Percentiles rank a stretch among this genome's conserved stretches.
These are phyloP conservation scores for Gyrodon lividus DNA, from an alignment of 768 basidiomycete genomes.

Conservation along the genomic window DNA sequence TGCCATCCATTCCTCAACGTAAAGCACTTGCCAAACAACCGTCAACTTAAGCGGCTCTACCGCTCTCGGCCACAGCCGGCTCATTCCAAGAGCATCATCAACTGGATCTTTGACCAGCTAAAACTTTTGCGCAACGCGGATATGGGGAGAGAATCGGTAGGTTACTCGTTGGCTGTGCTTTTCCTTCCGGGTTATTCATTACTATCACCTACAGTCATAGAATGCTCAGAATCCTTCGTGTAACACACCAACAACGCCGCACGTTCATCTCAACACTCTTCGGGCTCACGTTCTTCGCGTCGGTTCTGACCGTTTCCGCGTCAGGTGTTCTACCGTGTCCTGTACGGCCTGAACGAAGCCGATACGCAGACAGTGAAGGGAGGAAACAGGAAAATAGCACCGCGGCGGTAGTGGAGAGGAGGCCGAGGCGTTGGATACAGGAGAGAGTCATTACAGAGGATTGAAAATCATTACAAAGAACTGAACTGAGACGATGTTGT, in stretches of 20 bases:
- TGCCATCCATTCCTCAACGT: neutral
- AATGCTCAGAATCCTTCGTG: conserved; percentile 62
- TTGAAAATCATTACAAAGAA: conserved; percentile 30
- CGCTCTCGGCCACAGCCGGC: conserved; percentile 7
- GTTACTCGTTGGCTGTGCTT: neutral
- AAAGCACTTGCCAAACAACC: conserved; percentile 19
- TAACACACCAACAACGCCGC: conserved; percentile 59
- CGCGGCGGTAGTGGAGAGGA: conserved; percentile 53
- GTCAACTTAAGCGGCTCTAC: conserved; percentile 12
- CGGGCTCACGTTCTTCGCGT: conserved; percentile 74
- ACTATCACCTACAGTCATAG: conserved; percentile 52
- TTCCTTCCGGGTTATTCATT: conserved; percentile 15
- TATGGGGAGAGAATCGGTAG: conserved; percentile 28
- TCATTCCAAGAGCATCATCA: neutral
- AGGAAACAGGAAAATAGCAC: conserved; percentile 23
- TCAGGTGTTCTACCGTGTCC: conserved; percentile 81
- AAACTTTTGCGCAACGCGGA: conserved; percentile 9
- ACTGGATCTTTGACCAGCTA: neutral
- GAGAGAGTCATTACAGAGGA: conserved; percentile 43
- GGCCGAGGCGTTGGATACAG: conserved; percentile 79
- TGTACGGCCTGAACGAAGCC: conserved; percentile 55
- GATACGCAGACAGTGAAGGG: conserved; percentile 56
- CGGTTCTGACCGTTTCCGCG: conserved; percentile 77
- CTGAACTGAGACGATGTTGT: conserved; percentile 8
- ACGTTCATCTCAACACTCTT: conserved; percentile 78